Base-by-base conservation (phyloP, 2,329 filamentous ascomycete genomes). In the Talaromyces amestolkiae region DNA sequence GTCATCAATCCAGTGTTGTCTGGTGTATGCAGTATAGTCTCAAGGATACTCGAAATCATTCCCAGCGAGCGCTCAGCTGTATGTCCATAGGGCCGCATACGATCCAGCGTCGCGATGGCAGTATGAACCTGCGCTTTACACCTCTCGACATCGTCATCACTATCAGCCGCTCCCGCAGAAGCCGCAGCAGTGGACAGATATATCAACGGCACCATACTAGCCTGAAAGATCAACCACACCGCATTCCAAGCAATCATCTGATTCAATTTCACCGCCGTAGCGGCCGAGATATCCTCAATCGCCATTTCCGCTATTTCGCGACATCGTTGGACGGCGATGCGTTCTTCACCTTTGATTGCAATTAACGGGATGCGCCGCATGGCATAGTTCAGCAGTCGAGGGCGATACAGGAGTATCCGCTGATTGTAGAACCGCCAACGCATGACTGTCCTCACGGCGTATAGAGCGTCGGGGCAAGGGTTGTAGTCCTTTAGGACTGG, bases 351-450 rank as follows among this genome's bases (percentile, higher is more conserved):
- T 71, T 68, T 80, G 73, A 76, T 77, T 71, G 83, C 78, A 58
- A 83, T 76, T 65, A 82, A 82, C 72, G 84, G 61, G 73, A 84
- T 81, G 70, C 84, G 69, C 69, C 79, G 71, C 82, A 82, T 82
- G 72, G 87, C 82, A 72, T 90, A 79, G 77, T 86, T 89, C 6
- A 93, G 83, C 1, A 94, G 82, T 0, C 89, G 87, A 0, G 91
- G 90, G 2, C 91, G 84, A 75, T 93, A 89, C 24, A 93, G 85
- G 1, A 93, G 84, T 77, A 93, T 89, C 56, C 90, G 88, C 56
- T 92, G 84, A 70, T 92, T 92, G 73, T 91, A 88, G 73, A 91
- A 93, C 15, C 91, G 85, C 91, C 91, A 93, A 75, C 91, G 90
- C 88, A 93, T 92, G 70, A 93, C 85, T 68, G 87, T 87, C 60